phyloP scores from a whole-genome alignment of 2,329 filamentous ascomycete genomes.

The Geosmithia morbida region DNA sequence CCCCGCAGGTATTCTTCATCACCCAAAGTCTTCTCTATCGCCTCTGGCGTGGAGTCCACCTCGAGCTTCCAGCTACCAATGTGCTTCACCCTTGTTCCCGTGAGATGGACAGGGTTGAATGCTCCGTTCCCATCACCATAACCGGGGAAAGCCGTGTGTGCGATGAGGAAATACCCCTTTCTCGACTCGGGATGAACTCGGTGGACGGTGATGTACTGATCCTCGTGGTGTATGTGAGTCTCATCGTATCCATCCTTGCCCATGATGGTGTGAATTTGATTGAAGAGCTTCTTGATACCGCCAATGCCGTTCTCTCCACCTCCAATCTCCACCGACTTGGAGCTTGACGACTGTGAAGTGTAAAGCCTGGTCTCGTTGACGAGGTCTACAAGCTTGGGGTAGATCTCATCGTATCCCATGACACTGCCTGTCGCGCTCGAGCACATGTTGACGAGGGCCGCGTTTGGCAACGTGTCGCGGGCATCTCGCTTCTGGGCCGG shows the following conservation, averaged over 20 bases:
- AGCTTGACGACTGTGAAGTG: constrained; percentile 56
- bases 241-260: constrained; percentile 89
- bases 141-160: constrained; percentile 89
- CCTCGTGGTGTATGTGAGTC: constrained; percentile 92
- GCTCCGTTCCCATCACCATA: constrained; percentile 74
- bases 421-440: constrained; percentile 88
- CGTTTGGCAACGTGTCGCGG: constrained; percentile 84
- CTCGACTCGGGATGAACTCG: constrained; percentile 83
- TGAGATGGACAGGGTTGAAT: constrained; percentile 65
- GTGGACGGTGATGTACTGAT: constrained; percentile 92
- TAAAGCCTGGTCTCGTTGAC: constrained; percentile 82
- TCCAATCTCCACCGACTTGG: constrained; percentile 43
- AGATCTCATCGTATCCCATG: constrained; percentile 96
- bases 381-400: constrained; percentile 83
- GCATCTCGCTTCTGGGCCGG: constrained; percentile 92
- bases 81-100: constrained; percentile 71
- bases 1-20: constrained; percentile 65
- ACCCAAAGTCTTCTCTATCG: constrained; percentile 45
- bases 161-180: constrained; percentile 90
- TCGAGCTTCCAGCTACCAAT: constrained; percentile 88
- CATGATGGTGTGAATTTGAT: constrained; percentile 91
- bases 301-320: constrained; percentile 75
- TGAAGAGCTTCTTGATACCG: constrained; percentile 80
- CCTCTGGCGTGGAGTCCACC: constrained; percentile 63
- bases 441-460: constrained; percentile 91